Conservation (phyloP, 495 filamentous ascomycete species). For the Daldinia concentrica region DNA sequence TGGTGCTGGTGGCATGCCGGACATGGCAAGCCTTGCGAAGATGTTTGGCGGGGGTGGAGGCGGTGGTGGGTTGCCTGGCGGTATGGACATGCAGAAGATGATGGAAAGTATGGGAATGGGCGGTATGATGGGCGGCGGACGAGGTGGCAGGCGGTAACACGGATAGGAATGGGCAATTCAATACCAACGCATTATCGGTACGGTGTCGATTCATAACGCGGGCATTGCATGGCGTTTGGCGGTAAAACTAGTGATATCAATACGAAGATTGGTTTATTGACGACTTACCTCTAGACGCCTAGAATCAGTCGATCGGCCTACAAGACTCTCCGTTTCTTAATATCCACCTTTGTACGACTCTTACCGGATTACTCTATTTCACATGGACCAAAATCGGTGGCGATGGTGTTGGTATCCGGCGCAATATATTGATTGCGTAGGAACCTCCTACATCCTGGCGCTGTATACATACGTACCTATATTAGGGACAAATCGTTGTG, state of each 20-base stretch:
- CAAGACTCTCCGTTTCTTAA: neutral
- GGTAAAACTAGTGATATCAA: constrained; percentile 32
- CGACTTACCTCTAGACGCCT: neutral
- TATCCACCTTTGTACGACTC: neutral
- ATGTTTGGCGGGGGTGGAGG: constrained; percentile 72
- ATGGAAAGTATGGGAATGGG: constrained; percentile 86
- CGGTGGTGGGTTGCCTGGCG: constrained; percentile 65
- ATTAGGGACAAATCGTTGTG: no score
- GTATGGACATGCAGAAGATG: constrained; percentile 84
- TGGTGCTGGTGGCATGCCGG: constrained; percentile 74
- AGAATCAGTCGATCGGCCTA: neutral
- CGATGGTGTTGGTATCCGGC: neutral
- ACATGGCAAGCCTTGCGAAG: constrained; percentile 86
- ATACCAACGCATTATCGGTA: constrained; percentile 32
- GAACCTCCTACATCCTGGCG: no score
- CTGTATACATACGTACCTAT: no score
- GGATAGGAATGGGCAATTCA: constrained; percentile 20
- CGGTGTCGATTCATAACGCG: constrained; percentile 27
- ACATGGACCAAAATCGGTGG: neutral
- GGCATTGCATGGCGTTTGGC: constrained; percentile 43
- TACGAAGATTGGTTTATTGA: constrained; percentile 15
- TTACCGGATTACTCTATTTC: neutral
- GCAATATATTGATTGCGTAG: no score
- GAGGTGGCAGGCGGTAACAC: constrained; percentile 45
- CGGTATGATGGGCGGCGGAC: constrained; percentile 55